These are phyloP conservation scores for Dentipellis fragilis DNA, from an alignment of 768 basidiomycete species.

Conservation along the genomic window DNA sequence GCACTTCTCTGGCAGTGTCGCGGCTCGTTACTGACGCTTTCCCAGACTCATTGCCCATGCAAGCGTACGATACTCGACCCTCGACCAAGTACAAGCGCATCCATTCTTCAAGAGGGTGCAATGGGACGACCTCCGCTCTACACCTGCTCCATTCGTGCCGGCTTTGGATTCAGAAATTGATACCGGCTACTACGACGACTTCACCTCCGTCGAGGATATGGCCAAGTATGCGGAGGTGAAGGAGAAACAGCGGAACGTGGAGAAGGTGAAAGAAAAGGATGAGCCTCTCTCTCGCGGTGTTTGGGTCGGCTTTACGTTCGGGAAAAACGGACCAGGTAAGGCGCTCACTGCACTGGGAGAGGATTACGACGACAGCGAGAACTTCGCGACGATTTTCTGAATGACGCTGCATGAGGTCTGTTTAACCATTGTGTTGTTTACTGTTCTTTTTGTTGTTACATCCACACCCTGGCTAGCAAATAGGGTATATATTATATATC, in stretches of 20 bases:
- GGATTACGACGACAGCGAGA: constrained; percentile 19
- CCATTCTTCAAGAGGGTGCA: constrained; percentile 72
- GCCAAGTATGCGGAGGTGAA: constrained; percentile 97
- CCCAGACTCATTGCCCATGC: constrained; percentile 80
- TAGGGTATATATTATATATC: neutral
- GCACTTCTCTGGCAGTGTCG: neutral
- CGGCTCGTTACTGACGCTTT: neutral
- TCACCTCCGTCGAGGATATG: constrained; percentile 86
- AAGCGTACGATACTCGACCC: constrained; percentile 64
- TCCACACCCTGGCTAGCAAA: too few relatives aligned
- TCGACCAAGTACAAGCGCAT: constrained; percentile 63
- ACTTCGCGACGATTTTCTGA: constrained; percentile 27
- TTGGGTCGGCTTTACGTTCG: constrained; percentile 90
- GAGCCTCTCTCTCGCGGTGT: constrained; percentile 63
- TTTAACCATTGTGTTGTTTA: neutral
- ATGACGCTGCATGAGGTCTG: neutral
- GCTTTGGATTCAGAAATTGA: constrained; percentile 91
- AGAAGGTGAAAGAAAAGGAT: constrained; percentile 82
- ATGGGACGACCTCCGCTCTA: constrained; percentile 73
- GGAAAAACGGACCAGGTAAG: constrained; percentile 71
- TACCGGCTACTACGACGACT: constrained; percentile 92
- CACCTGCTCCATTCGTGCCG: constrained; percentile 85
- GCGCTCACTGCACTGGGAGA: constrained; percentile 20
- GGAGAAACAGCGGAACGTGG: constrained; percentile 94
- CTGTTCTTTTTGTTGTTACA: neutral